phyloP scores from a whole-genome alignment of 306 rosid species.

The Ormosia emarginata region DNA sequence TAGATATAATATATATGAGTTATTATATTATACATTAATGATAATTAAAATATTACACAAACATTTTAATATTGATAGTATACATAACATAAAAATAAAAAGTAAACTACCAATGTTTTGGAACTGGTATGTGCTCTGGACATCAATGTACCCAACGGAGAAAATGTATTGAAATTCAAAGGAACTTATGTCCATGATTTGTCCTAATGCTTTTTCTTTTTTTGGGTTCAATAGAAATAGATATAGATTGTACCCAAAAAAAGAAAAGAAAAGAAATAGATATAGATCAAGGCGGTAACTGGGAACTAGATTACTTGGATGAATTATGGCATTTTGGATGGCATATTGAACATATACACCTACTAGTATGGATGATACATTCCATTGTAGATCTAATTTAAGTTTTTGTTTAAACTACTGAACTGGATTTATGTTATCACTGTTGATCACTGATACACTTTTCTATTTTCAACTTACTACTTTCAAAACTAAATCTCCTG shows the following conservation, averaged over 20 bases:
- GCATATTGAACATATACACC: background rate
- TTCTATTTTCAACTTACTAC: no score
- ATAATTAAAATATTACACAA: no score
- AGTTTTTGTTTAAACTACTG: background rate
- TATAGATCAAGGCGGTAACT: background rate
- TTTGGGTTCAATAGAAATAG: background rate
- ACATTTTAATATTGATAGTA: no score
- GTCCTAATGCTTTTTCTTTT: background rate
- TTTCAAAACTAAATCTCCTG: background rate
- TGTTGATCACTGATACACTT: no score
- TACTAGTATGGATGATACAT: background rate
- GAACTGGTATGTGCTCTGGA: conserved; percentile 15
- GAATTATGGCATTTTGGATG: no score
- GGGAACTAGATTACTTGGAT: no score
- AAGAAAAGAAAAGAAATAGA: no score
- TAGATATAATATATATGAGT: background rate
- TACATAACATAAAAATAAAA: no score
- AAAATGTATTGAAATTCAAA: background rate
- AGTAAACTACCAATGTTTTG: background rate
- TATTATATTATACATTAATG: no score
- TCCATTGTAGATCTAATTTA: conserved; percentile 1
- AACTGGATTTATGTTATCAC: background rate
- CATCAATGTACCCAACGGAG: background rate
- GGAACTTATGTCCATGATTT: background rate
- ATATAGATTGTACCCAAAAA: no score